Evolutionary conservation across 768 basidiomycete genomes (phyloP).

Genomic region (Suillus paluster): DNA sequence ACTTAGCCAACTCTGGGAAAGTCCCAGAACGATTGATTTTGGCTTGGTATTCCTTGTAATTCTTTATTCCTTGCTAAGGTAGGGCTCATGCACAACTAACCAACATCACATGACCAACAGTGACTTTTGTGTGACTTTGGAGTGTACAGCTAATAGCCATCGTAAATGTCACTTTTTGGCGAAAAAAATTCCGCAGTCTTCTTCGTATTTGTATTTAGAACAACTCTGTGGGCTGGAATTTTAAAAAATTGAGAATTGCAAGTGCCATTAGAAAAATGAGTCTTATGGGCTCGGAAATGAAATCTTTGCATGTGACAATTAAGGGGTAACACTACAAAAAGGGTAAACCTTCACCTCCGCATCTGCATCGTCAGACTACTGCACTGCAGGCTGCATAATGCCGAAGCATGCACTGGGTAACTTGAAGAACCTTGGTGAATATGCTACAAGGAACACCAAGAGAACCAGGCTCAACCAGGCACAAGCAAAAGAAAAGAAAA

Average conservation of each 20-base stretch:
- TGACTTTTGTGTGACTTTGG: too few species aligned
- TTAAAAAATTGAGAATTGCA: slow-evolving; percentile 4
- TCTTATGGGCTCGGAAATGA: background rate
- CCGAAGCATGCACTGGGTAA: slow-evolving; percentile 2
- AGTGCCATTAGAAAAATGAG: slow-evolving; percentile 2
- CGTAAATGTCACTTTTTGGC: too few species aligned
- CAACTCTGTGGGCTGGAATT: slow-evolving; percentile 3
- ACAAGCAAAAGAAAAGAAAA: background rate
- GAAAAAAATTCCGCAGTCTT: too few species aligned
- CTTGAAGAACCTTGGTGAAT: slow-evolving; percentile 4
- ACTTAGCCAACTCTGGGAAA: too few species aligned
- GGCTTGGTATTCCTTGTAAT: too few species aligned
- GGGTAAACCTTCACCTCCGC: background rate
- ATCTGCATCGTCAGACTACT: background rate
- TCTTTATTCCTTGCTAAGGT: too few species aligned
- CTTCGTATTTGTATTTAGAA: background rate
- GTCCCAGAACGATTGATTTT: too few species aligned
- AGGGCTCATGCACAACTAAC: too few species aligned
- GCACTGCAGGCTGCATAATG: background rate
- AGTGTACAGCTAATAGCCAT: too few species aligned
- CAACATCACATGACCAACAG: too few species aligned
- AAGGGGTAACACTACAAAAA: background rate
- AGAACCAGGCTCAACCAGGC: background rate
- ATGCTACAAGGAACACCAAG: background rate
- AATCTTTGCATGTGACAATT: background rate